A percentile compares a stretch with the other conserved stretches of the same genome.
These are phyloP conservation scores for Plasmodium coatneyi DNA, from an alignment of 169 alveolate genomes.

Conservation along the genomic window DNA sequence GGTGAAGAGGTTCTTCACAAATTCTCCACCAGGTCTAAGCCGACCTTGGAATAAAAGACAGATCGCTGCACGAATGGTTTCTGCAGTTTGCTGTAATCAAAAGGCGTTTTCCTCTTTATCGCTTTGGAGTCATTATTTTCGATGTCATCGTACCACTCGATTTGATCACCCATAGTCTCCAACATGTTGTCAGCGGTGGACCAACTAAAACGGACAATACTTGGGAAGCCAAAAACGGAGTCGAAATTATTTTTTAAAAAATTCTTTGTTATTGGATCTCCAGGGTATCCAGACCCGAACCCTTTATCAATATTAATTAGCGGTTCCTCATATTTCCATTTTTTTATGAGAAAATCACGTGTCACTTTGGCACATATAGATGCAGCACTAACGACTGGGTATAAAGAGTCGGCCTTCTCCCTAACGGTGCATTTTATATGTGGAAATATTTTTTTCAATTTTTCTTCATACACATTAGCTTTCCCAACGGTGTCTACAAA, in stretches of 20 bases:
- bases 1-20: not conserved
- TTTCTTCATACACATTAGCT: constrained; percentile 89
- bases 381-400: constrained; percentile 97
- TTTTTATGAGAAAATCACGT: constrained; percentile 90
- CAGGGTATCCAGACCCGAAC: constrained; percentile 89
- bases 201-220: constrained; percentile 91
- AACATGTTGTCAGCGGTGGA: constrained; percentile 87
- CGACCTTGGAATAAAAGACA: constrained; percentile 41
- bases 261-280: constrained; percentile 93
- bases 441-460: constrained; percentile 86
- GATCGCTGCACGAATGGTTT: constrained; percentile 50
- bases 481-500: constrained; percentile 90
- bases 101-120: constrained; percentile 68
- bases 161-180: constrained; percentile 82
- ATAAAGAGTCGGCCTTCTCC: constrained; percentile 96
- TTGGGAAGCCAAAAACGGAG: constrained; percentile 95
- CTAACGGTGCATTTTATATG: constrained; percentile 87
- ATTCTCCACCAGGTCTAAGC: constrained; percentile 57
- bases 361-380: constrained; percentile 97
- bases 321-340: constrained; percentile 77
- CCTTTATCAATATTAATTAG: constrained; percentile 86
- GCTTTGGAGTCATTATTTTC: constrained; percentile 67
- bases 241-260: constrained; percentile 91
- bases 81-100: constrained; percentile 62
- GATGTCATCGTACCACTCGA: constrained; percentile 87